Evolutionary conservation across 1,139 yeast genomes (phyloP), one percentile per base, ranked within the genome.

Genomic region (Spathaspora sp.): DNA sequence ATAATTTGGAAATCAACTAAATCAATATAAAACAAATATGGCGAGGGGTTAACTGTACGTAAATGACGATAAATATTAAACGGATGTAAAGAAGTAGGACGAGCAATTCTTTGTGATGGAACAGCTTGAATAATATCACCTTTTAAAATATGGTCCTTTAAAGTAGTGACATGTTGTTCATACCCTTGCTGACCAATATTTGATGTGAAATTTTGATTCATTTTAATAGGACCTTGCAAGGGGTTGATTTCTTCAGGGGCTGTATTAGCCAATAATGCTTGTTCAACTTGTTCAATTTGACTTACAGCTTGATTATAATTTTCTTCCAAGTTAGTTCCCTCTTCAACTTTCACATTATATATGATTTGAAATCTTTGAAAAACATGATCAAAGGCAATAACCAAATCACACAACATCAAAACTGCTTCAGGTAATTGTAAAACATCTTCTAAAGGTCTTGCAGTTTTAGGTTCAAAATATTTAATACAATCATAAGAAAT

Each of bases 71-170:
- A 95, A 43, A 95, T 87, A 69, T 93, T 93, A 79, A 93, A 93
- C 2, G 99, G 98, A 63, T 93, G 98, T 56, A 93, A 75, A 5
- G 91, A 83, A 0, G 99, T 93, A 34, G 97, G 97, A 65, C 97
- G 84, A 5, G 96, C 90, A 26, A 93, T 90, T 61, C 99, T 79
- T 72, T 93, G 99, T 0, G 97, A 90, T 7, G 99, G 99, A 15
- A 93, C 99, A 1, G 96, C 97, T 67, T 93, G 99, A 68, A 93
- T 88, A 47, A 93, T 89, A 61, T 93, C 98, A 46, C 99, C 99
- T 57, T 82, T 81, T 57, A 84, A 70, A 57, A 93, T 93, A 60
- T 93, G 97, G 42, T 82, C 68, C 61, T 89, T 90, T 59, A 93
- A 77, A 10, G 70, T 76, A 24, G 75, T 66, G 38, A 93, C 99